Evolutionary conservation across 2,329 filamentous ascomycete species (phyloP), one percentile per base, ranked within the genome.

Genomic region (Exserohilum rostratum): DNA sequence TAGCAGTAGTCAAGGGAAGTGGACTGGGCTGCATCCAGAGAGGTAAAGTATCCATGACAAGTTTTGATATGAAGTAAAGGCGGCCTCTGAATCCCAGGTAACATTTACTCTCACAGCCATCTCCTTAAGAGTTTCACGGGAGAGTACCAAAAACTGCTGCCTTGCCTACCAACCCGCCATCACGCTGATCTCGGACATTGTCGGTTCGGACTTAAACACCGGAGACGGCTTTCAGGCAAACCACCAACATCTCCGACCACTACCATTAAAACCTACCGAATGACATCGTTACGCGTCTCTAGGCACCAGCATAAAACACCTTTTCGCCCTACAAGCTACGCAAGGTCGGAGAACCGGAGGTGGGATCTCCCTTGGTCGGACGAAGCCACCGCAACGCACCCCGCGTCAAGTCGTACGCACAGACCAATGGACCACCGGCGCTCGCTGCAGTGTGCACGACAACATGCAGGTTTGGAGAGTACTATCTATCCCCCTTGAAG

Each of bases 1-100:
- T 29, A 30, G 15, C 6, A 25, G 27, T 47, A 29, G 43, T n/a
- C 9, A 17, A 7, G 20, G 29, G 20, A 5, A 40, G 29, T 2
- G 50, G 35, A 7, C 30, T 11, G 1, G 50, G 46, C 25, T 46
- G 50, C 50, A 53, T 53, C 50, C 50, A 53, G 22, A 49, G 31
- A 7, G 50, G 50, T 13, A 53, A 39, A 6, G 38, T n/a, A 11
- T 53, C 43, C 50, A 53, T 43, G n/a, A n/a, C n/a, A n/a, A n/a
- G n/a, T n/a, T n/a, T n/a, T n/a, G n/a, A n/a, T n/a, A n/a, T n/a
- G n/a, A n/a, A n/a, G n/a, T n/a, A n/a, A n/a, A n/a, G n/a, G n/a
- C n/a, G n/a, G n/a, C n/a, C n/a, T n/a, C n/a, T n/a, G n/a, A n/a
- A n/a, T n/a, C n/a, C n/a, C n/a, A n/a, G n/a, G n/a, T n/a, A n/a